These are phyloP conservation scores for Diaporthe longicolla DNA, from an alignment of 2,329 filamentous ascomycete species.

Conservation along the genomic window DNA sequence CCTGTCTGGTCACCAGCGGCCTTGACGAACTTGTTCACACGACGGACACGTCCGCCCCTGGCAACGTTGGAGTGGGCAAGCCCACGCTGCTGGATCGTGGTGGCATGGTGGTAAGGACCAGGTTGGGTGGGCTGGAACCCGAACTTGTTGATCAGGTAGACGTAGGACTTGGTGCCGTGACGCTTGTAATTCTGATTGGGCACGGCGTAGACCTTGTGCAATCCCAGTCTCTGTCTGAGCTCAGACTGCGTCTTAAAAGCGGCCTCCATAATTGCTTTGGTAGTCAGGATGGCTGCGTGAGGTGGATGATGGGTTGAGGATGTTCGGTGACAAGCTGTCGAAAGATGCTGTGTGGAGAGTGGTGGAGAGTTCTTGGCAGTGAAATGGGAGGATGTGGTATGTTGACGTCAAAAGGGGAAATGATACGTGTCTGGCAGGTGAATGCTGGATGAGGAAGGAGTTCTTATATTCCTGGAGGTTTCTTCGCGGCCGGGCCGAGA, in stretches of 20 bases:
- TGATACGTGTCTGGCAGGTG: background rate
- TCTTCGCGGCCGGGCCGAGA: background rate
- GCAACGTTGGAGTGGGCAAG: constrained; percentile 60
- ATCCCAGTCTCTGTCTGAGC: constrained; percentile 53
- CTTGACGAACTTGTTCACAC: constrained; percentile 64
- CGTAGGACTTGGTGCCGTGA: constrained; percentile 74
- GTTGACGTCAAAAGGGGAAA: background rate
- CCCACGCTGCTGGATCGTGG: constrained; percentile 63
- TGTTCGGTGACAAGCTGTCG: constrained; percentile 5
- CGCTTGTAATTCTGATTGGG: constrained; percentile 72
- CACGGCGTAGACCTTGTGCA: constrained; percentile 64
- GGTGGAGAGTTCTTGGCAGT: constrained; percentile 15
- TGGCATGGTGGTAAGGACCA: constrained; percentile 71
- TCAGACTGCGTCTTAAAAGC: constrained; percentile 53
- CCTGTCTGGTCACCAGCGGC: constrained; percentile 55
- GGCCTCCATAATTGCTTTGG: constrained; percentile 52
- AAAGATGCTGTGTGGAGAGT: background rate
- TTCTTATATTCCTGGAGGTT: constrained; percentile 36
- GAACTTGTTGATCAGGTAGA: constrained; percentile 72
- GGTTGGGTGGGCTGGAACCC: constrained; percentile 73
- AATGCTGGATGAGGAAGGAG: constrained; percentile 10
- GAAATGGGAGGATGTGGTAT: constrained; percentile 3
- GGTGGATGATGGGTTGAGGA: background rate
- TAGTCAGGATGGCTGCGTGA: constrained; percentile 23
- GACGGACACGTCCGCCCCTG: constrained; percentile 63